These are phyloP conservation scores for Blastobotrys mokoenaii DNA, from an alignment of 805 yeast genomes.

Conservation along the genomic window DNA sequence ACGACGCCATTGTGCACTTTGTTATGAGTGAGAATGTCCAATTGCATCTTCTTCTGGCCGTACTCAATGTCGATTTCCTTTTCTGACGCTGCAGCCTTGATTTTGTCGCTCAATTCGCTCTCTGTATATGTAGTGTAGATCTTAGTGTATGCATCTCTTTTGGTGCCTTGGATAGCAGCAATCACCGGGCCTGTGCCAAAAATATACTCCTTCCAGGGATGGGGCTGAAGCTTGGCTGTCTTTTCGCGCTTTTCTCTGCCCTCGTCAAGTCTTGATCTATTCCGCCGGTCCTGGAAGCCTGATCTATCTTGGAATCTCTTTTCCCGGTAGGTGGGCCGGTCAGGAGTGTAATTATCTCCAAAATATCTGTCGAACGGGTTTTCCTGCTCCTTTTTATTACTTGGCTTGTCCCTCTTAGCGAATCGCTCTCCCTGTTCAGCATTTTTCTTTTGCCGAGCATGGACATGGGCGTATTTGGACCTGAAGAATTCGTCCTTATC, in stretches of 20 bases:
- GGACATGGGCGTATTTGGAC: slow-evolving; percentile 57
- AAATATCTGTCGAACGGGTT: not conserved
- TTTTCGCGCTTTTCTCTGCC: not conserved
- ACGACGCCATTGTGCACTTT: slow-evolving; percentile 80
- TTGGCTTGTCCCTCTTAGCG: slow-evolving; percentile 16
- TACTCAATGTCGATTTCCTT: slow-evolving; percentile 33
- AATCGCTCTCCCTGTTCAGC: slow-evolving; percentile 18
- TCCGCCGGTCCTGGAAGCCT: not conserved
- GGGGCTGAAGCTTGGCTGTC: not conserved
- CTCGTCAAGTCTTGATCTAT: not conserved
- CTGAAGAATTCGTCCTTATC: slow-evolving; percentile 56
- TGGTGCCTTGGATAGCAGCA: slow-evolving; percentile 54
- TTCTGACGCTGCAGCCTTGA: slow-evolving; percentile 41
- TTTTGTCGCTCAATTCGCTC: slow-evolving; percentile 31
- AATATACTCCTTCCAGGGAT: slow-evolving; percentile 47
- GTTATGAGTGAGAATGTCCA: slow-evolving; percentile 52
- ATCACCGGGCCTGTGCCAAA: slow-evolving; percentile 70
- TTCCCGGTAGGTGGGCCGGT: not conserved
- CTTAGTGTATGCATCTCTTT: slow-evolving; percentile 41
- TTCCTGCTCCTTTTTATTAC: slow-evolving; percentile 9
- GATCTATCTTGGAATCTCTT: not conserved
- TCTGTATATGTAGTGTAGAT: slow-evolving; percentile 40
- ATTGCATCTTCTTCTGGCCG: slow-evolving; percentile 34
- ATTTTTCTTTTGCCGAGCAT: slow-evolving; percentile 38
- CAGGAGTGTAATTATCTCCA: not conserved